A percentile compares a stretch with the other conserved stretches of the same genome.
Evolutionary conservation across 2,329 filamentous ascomycete species (phyloP).

Genomic region (Laburnicola sp.): DNA sequence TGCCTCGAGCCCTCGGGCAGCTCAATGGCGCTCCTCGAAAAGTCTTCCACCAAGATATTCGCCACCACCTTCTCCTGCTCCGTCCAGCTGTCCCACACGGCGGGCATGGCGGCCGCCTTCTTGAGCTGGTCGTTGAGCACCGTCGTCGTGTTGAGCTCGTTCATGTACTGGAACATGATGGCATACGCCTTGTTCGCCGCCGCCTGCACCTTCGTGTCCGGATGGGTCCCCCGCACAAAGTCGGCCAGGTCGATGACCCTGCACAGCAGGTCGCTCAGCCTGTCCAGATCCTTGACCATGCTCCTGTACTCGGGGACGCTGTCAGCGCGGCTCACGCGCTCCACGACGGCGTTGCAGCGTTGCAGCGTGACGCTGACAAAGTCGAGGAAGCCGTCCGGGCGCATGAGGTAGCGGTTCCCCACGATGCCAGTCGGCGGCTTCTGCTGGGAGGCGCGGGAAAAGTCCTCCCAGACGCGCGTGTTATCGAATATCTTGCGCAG

Average conservation of each 20-base stretch:
- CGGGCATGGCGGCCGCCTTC: slow-evolving; percentile 68
- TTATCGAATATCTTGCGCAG: slow-evolving; percentile 86
- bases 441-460: slow-evolving; percentile 55
- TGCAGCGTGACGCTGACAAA: slow-evolving; percentile 79
- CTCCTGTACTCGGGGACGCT: slow-evolving; percentile 71
- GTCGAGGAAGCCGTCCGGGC: slow-evolving; percentile 77
- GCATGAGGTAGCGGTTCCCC: slow-evolving; percentile 86
- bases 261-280: slow-evolving; percentile 89
- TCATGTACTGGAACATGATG: slow-evolving; percentile 97
- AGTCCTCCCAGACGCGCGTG: slow-evolving; percentile 68
- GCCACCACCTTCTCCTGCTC: slow-evolving; percentile 89
- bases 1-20: slow-evolving; percentile 74
- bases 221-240: slow-evolving; percentile 92
- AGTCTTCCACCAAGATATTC: slow-evolving; percentile 72
- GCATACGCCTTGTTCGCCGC: slow-evolving; percentile 88
- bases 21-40: slow-evolving; percentile 65
- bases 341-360: slow-evolving; percentile 78
- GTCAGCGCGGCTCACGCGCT: slow-evolving; percentile 71
- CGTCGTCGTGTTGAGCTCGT: slow-evolving; percentile 90
- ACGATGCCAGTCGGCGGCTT: slow-evolving; percentile 70
- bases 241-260: slow-evolving; percentile 94
- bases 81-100: slow-evolving; percentile 73
- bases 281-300: slow-evolving; percentile 81
- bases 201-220: slow-evolving; percentile 72
- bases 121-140: slow-evolving; percentile 79